Base-by-base conservation (phyloP, 495 filamentous ascomycete genomes). In the Ramalina peruviana region DNA sequence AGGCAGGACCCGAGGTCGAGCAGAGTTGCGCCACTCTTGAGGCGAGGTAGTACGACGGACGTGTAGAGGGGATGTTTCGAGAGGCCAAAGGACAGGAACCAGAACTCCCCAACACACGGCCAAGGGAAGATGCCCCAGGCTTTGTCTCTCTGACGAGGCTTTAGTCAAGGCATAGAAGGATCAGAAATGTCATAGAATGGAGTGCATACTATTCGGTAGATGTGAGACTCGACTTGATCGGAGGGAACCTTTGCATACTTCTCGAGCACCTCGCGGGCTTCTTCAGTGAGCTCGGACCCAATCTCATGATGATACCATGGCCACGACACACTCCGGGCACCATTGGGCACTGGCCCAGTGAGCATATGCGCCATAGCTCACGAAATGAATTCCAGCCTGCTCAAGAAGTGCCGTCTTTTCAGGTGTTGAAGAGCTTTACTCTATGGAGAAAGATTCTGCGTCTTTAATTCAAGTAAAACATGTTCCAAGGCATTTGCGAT, bases 41-140 rank as follows among this genome's bases (percentile, higher is more conserved):
- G 46, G 7, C 58, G 54, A 15, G 54, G 54, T 12, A 60, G 41
- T 13, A 59, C 47, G 16, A 57, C 40, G 13, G 49, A 54, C 21
- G 46, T 48, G 37, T 60, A 60, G 16, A 57, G 55, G 19, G 58
- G 58, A 41, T 60, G 58, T 36, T 53, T 50, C 7, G 54, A 52
- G 1, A 60, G 44, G 27, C 57, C 61, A 39, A 47, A 69, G 38
- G 47, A 60, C 39, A 56, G 66, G 54, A 60, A 73, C 59, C 40
- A 69, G 49, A 54, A 71, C 62, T 52, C 57, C 9, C 71, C 69
- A 36, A 73, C 58, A 46, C 70, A 74, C 4, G 67, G 66, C 58
- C 58, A 57, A 21, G 58, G 58, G 23, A 60, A 60, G 42, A 60
- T 51, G 21, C 55, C 58, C 58, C 58, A 60, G 30, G 58, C 58